Evolutionary conservation across 2,329 filamentous ascomycete species (phyloP).

Genomic region (Hortaea werneckii): DNA sequence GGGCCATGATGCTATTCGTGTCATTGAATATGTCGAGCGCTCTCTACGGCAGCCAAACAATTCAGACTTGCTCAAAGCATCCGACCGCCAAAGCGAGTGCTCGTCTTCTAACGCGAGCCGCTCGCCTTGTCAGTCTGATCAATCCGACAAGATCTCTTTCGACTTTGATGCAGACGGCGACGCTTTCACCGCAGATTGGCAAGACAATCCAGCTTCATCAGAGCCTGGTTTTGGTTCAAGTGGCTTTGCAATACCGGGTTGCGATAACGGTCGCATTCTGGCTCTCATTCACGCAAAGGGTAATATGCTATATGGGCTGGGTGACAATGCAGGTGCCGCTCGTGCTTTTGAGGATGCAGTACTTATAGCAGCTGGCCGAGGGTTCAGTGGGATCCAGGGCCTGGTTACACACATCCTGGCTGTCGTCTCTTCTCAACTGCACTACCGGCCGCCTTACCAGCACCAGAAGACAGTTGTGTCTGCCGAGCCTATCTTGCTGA

Average conservation of each 20-base stretch:
- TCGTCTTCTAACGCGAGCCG: conserved; percentile 45
- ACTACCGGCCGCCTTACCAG: conserved; percentile 20
- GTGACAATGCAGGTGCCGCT: conserved; percentile 70
- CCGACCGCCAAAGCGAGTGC: conserved; percentile 49
- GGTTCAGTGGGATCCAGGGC: conserved; percentile 59
- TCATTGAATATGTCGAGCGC: conserved; percentile 77
- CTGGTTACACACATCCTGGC: conserved; percentile 69
- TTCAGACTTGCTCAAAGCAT: conserved; percentile 37
- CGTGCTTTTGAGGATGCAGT: conserved; percentile 92
- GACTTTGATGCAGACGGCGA: conserved; percentile 43
- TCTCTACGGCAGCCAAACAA: conserved; percentile 47
- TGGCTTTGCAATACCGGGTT: conserved; percentile 73
- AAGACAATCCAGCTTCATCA: conserved; percentile 31
- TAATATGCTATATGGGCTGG: conserved; percentile 91
- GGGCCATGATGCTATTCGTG: conserved; percentile 71
- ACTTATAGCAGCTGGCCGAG: conserved; percentile 69
- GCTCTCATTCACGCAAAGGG: conserved; percentile 94
- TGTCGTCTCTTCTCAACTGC: conserved; percentile 43
- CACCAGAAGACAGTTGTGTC: conserved; percentile 33
- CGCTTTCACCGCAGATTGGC: conserved; percentile 25
- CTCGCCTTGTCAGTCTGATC: conserved; percentile 43
- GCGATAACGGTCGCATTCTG: conserved; percentile 84
- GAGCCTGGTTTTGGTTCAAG: conserved; percentile 60
- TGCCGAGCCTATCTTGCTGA: conserved; percentile 61
- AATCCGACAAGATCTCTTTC: conserved; percentile 47